Evolutionary conservation across 371 early-diverging fungal genomes (phyloP), one percentile per base, ranked within the genome.

Genomic region (Mortierella sp.): DNA sequence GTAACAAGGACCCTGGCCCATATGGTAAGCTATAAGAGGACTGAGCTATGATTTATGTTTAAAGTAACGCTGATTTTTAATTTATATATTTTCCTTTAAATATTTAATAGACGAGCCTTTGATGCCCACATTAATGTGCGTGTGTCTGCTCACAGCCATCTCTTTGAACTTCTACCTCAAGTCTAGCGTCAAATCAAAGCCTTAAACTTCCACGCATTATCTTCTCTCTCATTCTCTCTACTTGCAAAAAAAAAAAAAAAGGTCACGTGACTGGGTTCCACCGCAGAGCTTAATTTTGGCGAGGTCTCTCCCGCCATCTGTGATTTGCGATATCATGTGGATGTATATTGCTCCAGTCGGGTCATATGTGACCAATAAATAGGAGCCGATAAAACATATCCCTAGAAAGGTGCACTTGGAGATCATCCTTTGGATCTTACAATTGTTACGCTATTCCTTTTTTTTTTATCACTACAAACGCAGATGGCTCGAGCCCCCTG

Each of bases 1-100:
- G 89, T 42, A 71, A 72, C 54, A 87, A 86, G 66, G 83, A 90
- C 5, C 80, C 89, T 15, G 91, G 91, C 13, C 91, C 91, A 19
- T 90, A 90, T 68, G 89, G 84, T 83, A 77, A 22, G 60, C 9
- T 43, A 10, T 37, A 37, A 10, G 8, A 37, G 6, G 40, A 13
- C 6, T 6, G 40, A 37, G 13, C 40, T 37, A 37, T 1, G 40
- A 37, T 37, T n/a, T n/a, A n/a, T n/a, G n/a, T n/a, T n/a, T n/a
- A n/a, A n/a, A n/a, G n/a, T n/a, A n/a, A n/a, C n/a, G n/a, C n/a
- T n/a, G n/a, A n/a, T n/a, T n/a, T n/a, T n/a, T n/a, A n/a, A n/a
- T n/a, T n/a, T n/a, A n/a, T n/a, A n/a, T 4, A 3, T 28, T 42
- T 59, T 43, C 26, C 13, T 55, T 5, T 22, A 12, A n/a, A 56